These are phyloP conservation scores for Austroboletus rostrupii DNA, from an alignment of 1,284 basidiomycete genomes.

Conservation along the genomic window DNA sequence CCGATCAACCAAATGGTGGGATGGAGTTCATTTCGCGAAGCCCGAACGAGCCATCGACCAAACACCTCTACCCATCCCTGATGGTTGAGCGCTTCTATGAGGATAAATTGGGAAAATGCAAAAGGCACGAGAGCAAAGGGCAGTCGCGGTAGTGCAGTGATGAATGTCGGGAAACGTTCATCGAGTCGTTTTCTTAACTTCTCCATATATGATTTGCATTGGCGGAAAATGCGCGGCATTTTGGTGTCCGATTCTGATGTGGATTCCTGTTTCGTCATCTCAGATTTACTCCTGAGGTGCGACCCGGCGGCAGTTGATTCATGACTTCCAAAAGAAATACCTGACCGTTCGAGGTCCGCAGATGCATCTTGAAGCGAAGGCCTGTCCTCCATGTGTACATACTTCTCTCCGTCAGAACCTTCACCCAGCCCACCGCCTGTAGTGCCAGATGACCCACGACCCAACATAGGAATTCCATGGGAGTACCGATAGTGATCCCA, in stretches of 20 bases:
- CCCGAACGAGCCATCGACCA: slow-evolving; percentile 63
- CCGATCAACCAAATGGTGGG: slow-evolving; percentile 56
- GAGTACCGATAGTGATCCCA: slow-evolving; percentile 53
- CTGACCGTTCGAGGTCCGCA: neutral
- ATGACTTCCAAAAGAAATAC: neutral
- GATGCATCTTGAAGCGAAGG: neutral
- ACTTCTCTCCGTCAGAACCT: neutral
- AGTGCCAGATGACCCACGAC: slow-evolving; percentile 5
- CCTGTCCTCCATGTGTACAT: neutral
- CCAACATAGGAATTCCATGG: slow-evolving; percentile 23
- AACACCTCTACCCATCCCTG: slow-evolving; percentile 94
- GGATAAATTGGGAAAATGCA: slow-evolving; percentile 93
- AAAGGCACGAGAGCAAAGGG: slow-evolving; percentile 87
- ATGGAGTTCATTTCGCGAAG: slow-evolving; percentile 42
- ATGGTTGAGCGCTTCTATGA: slow-evolving; percentile 80
- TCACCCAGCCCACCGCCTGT: neutral
- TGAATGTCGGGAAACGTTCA: slow-evolving; percentile 69
- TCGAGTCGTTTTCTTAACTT: slow-evolving; percentile 26
- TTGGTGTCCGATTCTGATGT: neutral
- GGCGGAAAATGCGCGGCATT: slow-evolving; percentile 2
- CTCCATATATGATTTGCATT: slow-evolving; percentile 20
- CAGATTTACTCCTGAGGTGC: neutral
- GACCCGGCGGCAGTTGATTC: slow-evolving; percentile 6
- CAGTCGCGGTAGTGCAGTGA: slow-evolving; percentile 65
- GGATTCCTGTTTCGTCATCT: neutral